Base-by-base conservation (phyloP, 1,284 basidiomycete genomes). In the Apiotrichum akiyoshidainum region DNA sequence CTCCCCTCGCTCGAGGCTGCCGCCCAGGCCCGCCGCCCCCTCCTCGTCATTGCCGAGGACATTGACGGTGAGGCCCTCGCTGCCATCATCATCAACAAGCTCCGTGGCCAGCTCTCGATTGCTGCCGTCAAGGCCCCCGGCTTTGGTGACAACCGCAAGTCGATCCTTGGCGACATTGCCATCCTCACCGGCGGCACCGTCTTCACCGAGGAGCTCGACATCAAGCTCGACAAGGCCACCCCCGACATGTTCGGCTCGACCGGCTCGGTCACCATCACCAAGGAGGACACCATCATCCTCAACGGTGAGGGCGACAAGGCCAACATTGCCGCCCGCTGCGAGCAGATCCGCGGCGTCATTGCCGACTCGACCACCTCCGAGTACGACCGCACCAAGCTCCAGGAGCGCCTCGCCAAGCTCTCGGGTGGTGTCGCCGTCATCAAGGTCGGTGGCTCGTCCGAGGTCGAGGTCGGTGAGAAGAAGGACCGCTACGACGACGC, bases 401-500 rank as follows among this genome's bases (percentile, higher is more conserved):
- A 97, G 79, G 95, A 98, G 80, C 89, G 95, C 66, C 84, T 99
- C 45, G 95, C 95, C 66, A 98, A 99, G 84, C 83, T 98, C 58
- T 86, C 85, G 46, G 94, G 95, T 58, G 94, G 95, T 82, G 94
- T 98, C 54, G 95, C 94, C 34, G 94, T 98, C 77, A 97, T 98
- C 85, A 93, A 92, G 81, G 95, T 98, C 66, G 95, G 95, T 61
- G 95, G 95, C 46, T 82, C 87, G 51, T 87, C 85, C 62, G 95
- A 98, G 80, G 94, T 98, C 59, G 95, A 98, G 81, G 95, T 98
- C 65, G 85, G 94, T 17, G 95, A 99, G 85, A 98, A 98, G 90
- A 98, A 98, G 86, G 95, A 98, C 79, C 85, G 94, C 54, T 98
- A 96, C 78, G 95, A 99, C 72, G 95, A 99, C 76, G 95, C 95